Evolutionary conservation across 169 alveolate genomes (phyloP).

Genomic region (Theileria parva): DNA sequence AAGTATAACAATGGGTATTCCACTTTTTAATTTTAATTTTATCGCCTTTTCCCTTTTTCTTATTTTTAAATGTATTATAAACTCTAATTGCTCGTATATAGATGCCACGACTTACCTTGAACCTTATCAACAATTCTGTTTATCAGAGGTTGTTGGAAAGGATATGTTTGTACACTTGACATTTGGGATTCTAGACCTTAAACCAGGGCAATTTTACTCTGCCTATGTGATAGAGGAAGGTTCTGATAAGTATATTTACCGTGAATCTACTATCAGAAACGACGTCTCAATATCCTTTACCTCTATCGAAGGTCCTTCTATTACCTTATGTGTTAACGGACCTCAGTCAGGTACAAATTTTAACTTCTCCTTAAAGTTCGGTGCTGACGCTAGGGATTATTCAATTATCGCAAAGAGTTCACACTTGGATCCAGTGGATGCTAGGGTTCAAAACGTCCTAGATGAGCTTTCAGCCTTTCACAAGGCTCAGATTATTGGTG

Average conservation of each 20-base stretch:
- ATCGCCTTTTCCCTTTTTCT: background rate
- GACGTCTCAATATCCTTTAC: constrained; percentile 57
- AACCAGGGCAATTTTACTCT: constrained; percentile 2
- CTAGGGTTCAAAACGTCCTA: constrained; percentile 57
- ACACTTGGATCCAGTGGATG: constrained; percentile 65
- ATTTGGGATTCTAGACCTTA: constrained; percentile 15
- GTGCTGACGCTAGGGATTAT: constrained; percentile 69
- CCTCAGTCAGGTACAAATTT: constrained; percentile 26
- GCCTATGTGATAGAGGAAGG: constrained; percentile 61
- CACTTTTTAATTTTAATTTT: background rate
- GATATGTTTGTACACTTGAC: constrained; percentile 67
- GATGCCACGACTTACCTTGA: constrained; percentile 48
- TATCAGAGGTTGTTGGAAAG: constrained; percentile 57
- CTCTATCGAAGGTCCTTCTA: constrained; percentile 51
- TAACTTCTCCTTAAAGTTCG: constrained; percentile 42
- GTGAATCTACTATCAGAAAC: constrained; percentile 22
- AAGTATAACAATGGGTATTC: background rate
- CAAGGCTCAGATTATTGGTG: constrained; percentile 66
- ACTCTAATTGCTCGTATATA: constrained; percentile 28
- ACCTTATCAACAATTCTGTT: constrained; percentile 27
- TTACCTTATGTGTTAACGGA: constrained; percentile 48
- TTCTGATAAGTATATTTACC: constrained; percentile 35
- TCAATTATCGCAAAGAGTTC: constrained; percentile 66
- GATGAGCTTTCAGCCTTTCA: constrained; percentile 66
- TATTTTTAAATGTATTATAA: background rate